Evolutionary conservation across 2,329 filamentous ascomycete species (phyloP), one percentile per base, ranked within the genome.

Genomic region (Botryotinia calthae): DNA sequence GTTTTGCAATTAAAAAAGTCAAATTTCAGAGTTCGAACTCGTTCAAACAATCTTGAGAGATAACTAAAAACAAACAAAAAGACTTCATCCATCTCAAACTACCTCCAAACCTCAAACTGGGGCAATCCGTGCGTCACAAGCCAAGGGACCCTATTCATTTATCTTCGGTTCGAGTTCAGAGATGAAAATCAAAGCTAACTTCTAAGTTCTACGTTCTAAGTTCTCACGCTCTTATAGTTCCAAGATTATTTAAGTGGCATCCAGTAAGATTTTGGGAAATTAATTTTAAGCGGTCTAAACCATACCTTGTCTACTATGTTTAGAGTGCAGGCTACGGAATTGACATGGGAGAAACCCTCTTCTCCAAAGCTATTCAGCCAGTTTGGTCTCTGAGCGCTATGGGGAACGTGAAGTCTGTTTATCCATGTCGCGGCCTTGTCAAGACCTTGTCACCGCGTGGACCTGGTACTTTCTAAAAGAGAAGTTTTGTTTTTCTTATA

Each of bases 401-500:
- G 51, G 31, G 62, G 62, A 56, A 67, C 70, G 62, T 72, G 62
- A 72, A 56, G 46, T 25, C 37, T 72, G 44, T 65, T 22, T 71
- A 72, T 46, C 70, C 62, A 46, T 44, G 69, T 67, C n/a, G n/a
- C 25, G 44, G 28, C 61, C 61, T 58, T 54, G 68, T 66, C 34
- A 37, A 44, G 44, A 25, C 70, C 62, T 72, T 72, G 62, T 59
- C 62, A 59, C 25, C 37, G 62, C 46, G 62, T 72, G 48, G 22
- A 67, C 61, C 46, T 40, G 61, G 51, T 28, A 56, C n/a, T 56
- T n/a, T 56, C 2, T n/a, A 40, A 64, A 22, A 70, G 37, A 48
- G 70, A 72, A 37, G 51, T 72, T 31, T 63, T 59, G 42, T 46
- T 58, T 72, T 67, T 72, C 70, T 58, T 67, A 71, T 44, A 40